Conservation (phyloP, 768 basidiomycete species). For the Naematelia aurantialba region DNA sequence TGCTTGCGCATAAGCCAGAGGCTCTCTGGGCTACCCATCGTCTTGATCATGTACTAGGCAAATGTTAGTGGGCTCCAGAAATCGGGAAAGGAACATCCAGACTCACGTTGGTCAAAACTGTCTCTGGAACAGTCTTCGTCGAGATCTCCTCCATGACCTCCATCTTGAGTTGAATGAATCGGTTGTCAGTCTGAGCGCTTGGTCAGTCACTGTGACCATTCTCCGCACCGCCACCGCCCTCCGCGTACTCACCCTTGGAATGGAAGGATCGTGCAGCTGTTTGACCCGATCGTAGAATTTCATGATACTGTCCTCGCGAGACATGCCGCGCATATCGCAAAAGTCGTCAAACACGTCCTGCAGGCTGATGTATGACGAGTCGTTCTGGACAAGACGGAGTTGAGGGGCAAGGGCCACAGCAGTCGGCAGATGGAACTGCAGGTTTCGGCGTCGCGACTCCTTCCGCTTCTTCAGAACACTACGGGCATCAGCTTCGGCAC, state of each 20-base stretch:
- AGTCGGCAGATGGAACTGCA: conserved; percentile 85
- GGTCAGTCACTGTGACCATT: background rate
- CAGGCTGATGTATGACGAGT: conserved; percentile 82
- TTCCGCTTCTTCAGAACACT: conserved; percentile 83
- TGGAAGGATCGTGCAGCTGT: conserved; percentile 43
- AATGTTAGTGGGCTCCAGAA: background rate
- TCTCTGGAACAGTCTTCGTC: conserved; percentile 83
- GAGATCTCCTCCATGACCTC: conserved; percentile 85
- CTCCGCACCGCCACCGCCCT: background rate
- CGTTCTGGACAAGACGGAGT: conserved; percentile 82
- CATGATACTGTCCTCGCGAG: conserved; percentile 82
- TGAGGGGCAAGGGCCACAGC: conserved; percentile 72
- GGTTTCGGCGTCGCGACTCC: conserved; percentile 85
- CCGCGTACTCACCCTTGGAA: conserved; percentile 21
- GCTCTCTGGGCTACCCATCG: conserved; percentile 76
- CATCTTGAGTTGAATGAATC: conserved; percentile 52
- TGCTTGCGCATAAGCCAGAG: conserved; percentile 98
- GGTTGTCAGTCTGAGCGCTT: conserved; percentile 21
- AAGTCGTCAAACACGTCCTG: conserved; percentile 92
- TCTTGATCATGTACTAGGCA: conserved; percentile 80
- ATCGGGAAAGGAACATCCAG: background rate
- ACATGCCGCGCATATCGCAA: conserved; percentile 69
- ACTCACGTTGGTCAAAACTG: conserved; percentile 74
- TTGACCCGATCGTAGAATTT: conserved; percentile 78
- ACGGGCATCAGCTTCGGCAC: conserved; percentile 8